These are phyloP conservation scores for Coprinopsis strossmayeri DNA, from an alignment of 768 basidiomycete genomes.

Conservation along the genomic window DNA sequence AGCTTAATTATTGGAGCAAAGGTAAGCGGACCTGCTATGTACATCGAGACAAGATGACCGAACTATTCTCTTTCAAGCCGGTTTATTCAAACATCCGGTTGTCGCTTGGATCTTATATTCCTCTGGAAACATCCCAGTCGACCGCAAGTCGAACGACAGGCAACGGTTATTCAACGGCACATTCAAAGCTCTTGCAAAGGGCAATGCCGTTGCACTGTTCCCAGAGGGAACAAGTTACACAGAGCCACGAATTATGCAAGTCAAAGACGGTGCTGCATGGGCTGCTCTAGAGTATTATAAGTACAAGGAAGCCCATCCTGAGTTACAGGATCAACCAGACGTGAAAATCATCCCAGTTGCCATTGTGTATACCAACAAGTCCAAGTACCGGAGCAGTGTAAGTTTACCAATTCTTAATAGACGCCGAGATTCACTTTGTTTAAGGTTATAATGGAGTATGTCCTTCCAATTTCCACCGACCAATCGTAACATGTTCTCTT, in stretches of 20 bases:
- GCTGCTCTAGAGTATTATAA: constrained; percentile 88
- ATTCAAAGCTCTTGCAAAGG: constrained; percentile 75
- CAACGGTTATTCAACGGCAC: constrained; percentile 84
- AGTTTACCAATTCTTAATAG: constrained; percentile 30
- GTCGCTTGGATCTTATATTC: constrained; percentile 70
- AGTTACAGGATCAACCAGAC: constrained; percentile 33
- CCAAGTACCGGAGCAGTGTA: constrained; percentile 88
- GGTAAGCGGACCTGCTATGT: constrained; percentile 39
- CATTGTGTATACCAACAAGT: constrained; percentile 94
- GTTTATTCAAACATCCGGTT: constrained; percentile 75
- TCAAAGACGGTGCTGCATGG: constrained; percentile 94
- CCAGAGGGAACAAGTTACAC: constrained; percentile 94
- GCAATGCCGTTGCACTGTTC: constrained; percentile 85
- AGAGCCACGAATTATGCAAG: constrained; percentile 86
- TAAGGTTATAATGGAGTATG: constrained; percentile 74
- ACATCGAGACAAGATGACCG: neutral
- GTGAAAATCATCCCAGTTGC: constrained; percentile 74
- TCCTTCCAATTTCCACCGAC: constrained; percentile 3
- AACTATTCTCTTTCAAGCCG: constrained; percentile 34
- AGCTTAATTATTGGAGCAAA: constrained; percentile 94
- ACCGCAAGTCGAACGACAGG: constrained; percentile 90
- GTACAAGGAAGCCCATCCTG: constrained; percentile 59
- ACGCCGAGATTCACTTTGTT: too few species aligned
- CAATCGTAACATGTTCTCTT: constrained; percentile 6
- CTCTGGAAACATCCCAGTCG: constrained; percentile 97